phyloP scores from a whole-genome alignment of 768 basidiomycete species.

The Termitomyces sp. region DNA sequence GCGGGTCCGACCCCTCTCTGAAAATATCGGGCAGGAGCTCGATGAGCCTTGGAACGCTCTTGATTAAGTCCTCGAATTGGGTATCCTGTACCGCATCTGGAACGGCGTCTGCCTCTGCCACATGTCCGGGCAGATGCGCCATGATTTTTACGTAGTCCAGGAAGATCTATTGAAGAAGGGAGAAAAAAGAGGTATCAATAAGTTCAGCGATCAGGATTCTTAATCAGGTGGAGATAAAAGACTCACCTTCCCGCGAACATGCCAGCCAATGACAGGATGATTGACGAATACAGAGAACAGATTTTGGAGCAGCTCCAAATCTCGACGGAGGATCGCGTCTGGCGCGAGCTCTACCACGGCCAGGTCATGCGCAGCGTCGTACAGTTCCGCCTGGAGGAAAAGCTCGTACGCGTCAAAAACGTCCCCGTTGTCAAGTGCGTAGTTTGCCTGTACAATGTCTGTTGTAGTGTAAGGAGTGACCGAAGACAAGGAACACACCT shows the following conservation, averaged over 20 bases:
- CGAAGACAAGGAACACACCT: slow-evolving; percentile 42
- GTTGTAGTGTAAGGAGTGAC: neutral
- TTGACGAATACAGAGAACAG: slow-evolving; percentile 68
- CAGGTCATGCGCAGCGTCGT: slow-evolving; percentile 76
- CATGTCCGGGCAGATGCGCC: slow-evolving; percentile 55
- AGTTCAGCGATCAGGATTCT: slow-evolving; percentile 2
- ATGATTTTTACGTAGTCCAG: slow-evolving; percentile 71
- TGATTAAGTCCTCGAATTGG: slow-evolving; percentile 61
- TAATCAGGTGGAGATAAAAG: neutral
- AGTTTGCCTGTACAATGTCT: slow-evolving; percentile 51
- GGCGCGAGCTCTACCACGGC: slow-evolving; percentile 86
- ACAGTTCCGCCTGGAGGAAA: slow-evolving; percentile 68
- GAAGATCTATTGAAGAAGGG: slow-evolving; percentile 46
- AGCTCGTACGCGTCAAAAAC: slow-evolving; percentile 75
- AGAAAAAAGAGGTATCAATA: neutral
- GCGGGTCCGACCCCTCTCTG: slow-evolving; percentile 51
- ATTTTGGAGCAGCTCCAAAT: slow-evolving; percentile 59
- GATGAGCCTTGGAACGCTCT: slow-evolving; percentile 64
- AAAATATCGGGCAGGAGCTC: slow-evolving; percentile 68
- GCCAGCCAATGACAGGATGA: slow-evolving; percentile 70
- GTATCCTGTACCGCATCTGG: slow-evolving; percentile 45
- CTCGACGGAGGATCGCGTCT: slow-evolving; percentile 76
- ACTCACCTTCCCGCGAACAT: slow-evolving; percentile 76
- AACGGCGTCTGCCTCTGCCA: slow-evolving; percentile 36
- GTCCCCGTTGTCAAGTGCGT: slow-evolving; percentile 58